phyloP scores from a whole-genome alignment of 1,284 basidiomycete species.

The Golubevia sp. region DNA sequence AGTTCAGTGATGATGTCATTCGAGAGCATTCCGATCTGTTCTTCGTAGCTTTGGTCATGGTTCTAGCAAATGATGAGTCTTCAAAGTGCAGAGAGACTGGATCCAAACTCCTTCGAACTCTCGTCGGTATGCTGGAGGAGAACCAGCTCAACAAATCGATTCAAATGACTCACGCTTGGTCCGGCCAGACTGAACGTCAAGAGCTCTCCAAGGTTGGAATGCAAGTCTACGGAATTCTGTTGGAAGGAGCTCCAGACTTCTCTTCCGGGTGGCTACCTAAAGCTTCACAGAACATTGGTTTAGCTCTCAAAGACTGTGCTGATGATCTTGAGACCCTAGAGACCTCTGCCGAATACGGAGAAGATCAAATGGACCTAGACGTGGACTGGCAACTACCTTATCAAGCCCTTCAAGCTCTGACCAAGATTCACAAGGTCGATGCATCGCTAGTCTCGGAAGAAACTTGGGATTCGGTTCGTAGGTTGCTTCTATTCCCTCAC shows the following conservation, averaged over 20 bases:
- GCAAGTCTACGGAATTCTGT: slow-evolving; percentile 65
- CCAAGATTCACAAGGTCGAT: slow-evolving; percentile 7
- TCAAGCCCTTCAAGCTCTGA: slow-evolving; percentile 19
- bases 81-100: slow-evolving; percentile 86
- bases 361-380: slow-evolving; percentile 10
- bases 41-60: slow-evolving; percentile 89
- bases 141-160: slow-evolving; percentile 70
- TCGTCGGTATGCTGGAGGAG: slow-evolving; percentile 74
- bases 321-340: slow-evolving; percentile 2
- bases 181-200: slow-evolving; percentile 69
- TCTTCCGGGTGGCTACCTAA: slow-evolving; percentile 4
- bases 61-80: slow-evolving; percentile 90
- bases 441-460: background rate
- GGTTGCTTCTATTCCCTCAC: slow-evolving; percentile 51
- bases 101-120: slow-evolving; percentile 76
- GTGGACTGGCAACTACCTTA: slow-evolving; percentile 46
- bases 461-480: slow-evolving; percentile 12
- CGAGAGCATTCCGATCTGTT: slow-evolving; percentile 84
- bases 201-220: slow-evolving; percentile 74
- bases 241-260: slow-evolving; percentile 4
- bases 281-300: background rate
- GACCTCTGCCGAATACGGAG: slow-evolving; percentile 48
- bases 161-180: slow-evolving; percentile 81
- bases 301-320: background rate
- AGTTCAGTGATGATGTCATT: slow-evolving; percentile 80